Percentiles rank a stretch among this genome's conserved stretches.
These are phyloP conservation scores for Coemansia sp. DNA, from an alignment of 192 early-diverging fungal species.

Conservation along the genomic window DNA sequence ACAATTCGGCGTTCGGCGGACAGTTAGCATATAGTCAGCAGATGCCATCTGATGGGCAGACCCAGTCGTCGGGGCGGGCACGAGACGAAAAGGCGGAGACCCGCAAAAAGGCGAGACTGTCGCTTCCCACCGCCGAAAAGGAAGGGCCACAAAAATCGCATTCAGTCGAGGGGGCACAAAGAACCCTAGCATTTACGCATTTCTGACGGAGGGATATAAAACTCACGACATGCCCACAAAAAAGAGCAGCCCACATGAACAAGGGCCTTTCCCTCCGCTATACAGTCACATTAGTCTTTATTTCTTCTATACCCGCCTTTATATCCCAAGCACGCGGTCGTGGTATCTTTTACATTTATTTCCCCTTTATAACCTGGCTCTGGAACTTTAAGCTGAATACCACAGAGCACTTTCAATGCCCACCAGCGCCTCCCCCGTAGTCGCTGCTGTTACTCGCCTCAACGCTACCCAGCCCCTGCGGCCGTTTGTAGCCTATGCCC, in stretches of 20 bases:
- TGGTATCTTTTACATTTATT: neutral
- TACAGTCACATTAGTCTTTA: slow-evolving; percentile 1
- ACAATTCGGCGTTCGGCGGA: neutral
- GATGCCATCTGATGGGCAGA: slow-evolving; percentile 6
- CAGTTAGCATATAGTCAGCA: slow-evolving; percentile 6
- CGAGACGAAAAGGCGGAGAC: slow-evolving; percentile 8
- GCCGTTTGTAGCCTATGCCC: slow-evolving; percentile 23
- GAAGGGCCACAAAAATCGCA: neutral
- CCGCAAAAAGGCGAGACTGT: slow-evolving; percentile 3
- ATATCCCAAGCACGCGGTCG: neutral
- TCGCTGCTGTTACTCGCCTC: slow-evolving; percentile 22
- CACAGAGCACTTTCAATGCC: slow-evolving; percentile 22
- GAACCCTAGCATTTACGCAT: neutral
- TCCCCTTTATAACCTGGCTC: neutral
- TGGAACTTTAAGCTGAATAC: neutral
- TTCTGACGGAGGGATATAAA: slow-evolving; percentile 9
- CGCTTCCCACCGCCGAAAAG: slow-evolving; percentile 8
- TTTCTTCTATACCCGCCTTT: neutral
- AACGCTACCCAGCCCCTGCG: slow-evolving; percentile 7
- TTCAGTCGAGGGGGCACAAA: slow-evolving; percentile 1
- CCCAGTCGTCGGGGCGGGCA: neutral
- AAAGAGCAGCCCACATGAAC: slow-evolving; percentile 3
- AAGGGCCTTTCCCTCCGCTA: neutral
- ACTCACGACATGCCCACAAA: neutral
- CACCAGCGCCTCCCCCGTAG: slow-evolving; percentile 24